Base-by-base conservation (phyloP, 495 filamentous ascomycete species). In the Apodospora peruviana region DNA sequence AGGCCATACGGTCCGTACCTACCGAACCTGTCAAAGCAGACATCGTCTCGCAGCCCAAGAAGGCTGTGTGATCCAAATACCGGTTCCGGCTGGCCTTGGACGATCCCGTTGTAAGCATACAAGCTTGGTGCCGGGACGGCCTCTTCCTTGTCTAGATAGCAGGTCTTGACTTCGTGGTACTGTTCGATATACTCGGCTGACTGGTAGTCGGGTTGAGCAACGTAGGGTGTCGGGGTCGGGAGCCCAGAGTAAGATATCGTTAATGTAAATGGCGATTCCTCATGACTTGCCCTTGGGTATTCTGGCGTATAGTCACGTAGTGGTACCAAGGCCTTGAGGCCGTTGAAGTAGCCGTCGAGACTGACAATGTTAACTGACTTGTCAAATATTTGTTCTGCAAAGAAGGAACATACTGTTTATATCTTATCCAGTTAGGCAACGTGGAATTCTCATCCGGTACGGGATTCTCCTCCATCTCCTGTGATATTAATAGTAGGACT, bases 1-100 rank as follows among this genome's bases (percentile, higher is more conserved):
- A 87, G 75, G 0, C 93, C 93, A 58, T 98, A 98, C 1, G 91
- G 84, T 0, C 93, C 94, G 18, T 94, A 76, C 43, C 91, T 79
- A 23, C 93, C 90, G 66, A 88, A 96, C 1, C 93, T 78, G 51
- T 98, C 93, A 65, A 96, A 97, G 67, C 93, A 98, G 39, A 96
- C 74, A 60, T 95, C 86, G 47, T 93, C 80, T 25, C 80, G 80
- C 16, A 96, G 59, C 0, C 87, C 91, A 9, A 97, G 61, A 29
- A 91, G 62, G 3, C 79, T 74, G 61, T 95, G 84, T 1, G 86
- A 90, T 8, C 93, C 93, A 56, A 95, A 81, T 3, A 85, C 76
- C 18, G 88, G 77, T 37, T 90, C 83, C 8, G 93, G 89, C 62
- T 91, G 86, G 2, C 89, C 88, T 48, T 84, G 75, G 7, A 85